These are phyloP conservation scores for Wallacemonas sp. DNA, from an alignment of 208 protist species.

Conservation along the genomic window DNA sequence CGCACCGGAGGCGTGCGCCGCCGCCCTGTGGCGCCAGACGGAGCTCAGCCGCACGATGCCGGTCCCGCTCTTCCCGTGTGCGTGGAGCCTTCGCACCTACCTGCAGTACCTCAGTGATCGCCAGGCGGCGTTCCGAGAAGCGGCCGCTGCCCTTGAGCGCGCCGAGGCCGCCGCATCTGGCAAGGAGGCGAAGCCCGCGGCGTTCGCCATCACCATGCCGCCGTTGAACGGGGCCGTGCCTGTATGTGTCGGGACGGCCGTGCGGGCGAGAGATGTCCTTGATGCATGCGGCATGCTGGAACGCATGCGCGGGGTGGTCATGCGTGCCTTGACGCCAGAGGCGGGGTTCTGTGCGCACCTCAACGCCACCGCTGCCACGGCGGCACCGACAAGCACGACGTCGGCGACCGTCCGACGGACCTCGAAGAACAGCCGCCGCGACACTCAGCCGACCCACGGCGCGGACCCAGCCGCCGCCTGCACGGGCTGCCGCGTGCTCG, in stretches of 20 bases:
- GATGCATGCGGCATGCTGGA: constrained; percentile 12
- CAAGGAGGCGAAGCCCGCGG: no score
- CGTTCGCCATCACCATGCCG: neutral
- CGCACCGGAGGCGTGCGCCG: constrained; percentile 6
- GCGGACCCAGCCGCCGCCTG: no score
- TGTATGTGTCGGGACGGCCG: neutral
- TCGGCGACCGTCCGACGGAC: no score
- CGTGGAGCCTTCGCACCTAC: constrained; percentile 36
- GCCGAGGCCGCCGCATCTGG: neutral
- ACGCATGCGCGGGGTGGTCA: constrained; percentile 6
- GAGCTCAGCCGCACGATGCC: constrained; percentile 17
- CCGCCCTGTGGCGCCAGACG: constrained; percentile 29
- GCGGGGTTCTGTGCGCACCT: neutral
- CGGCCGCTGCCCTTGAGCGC: neutral
- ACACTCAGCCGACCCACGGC: no score
- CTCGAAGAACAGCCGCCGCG: no score
- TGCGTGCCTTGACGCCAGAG: neutral
- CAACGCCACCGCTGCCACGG: no score
- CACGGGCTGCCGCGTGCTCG: neutral
- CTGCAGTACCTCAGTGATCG: constrained; percentile 30
- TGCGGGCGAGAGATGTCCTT: neutral
- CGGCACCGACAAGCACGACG: no score
- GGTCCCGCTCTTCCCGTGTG: constrained; percentile 16
- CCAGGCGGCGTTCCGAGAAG: neutral
- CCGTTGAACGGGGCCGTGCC: neutral